These are phyloP conservation scores for Paralagenidium karlingii DNA, from an alignment of 352 stramenopile species.

Conservation along the genomic window DNA sequence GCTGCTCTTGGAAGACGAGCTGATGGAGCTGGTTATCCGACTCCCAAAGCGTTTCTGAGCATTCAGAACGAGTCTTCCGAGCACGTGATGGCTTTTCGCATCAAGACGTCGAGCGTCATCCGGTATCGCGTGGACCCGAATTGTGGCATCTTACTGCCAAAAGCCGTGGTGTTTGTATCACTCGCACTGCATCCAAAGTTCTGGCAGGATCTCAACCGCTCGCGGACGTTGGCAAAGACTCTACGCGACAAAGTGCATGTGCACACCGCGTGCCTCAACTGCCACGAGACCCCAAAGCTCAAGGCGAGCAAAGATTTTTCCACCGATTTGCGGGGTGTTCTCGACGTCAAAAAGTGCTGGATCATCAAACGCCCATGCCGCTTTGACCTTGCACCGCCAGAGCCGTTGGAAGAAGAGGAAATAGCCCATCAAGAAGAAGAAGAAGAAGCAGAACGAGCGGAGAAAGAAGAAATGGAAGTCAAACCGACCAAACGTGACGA, in stretches of 20 bases:
- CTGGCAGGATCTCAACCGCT: constrained; percentile 62
- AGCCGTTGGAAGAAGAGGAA: background rate
- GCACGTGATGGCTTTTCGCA: constrained; percentile 80
- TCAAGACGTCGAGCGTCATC: constrained; percentile 78
- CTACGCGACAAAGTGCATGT: constrained; percentile 86
- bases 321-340: constrained; percentile 72
- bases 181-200: constrained; percentile 83
- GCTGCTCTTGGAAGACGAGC: too few relatives aligned
- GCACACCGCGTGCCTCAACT: constrained; percentile 71
- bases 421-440: background rate
- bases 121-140: constrained; percentile 83
- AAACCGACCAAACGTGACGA: too few relatives aligned
- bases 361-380: constrained; percentile 85
- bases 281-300: constrained; percentile 78
- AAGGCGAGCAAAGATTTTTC: constrained; percentile 74
- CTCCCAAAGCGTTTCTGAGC: constrained; percentile 67
- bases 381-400: constrained; percentile 45
- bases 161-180: constrained; percentile 65
- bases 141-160: constrained; percentile 66
- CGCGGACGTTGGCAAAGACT: constrained; percentile 57
- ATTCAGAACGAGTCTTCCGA: constrained; percentile 73
- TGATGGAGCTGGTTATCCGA: too few relatives aligned
- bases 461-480: too few relatives aligned
- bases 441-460: background rate
- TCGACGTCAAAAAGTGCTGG: constrained; percentile 60